These are phyloP conservation scores for Beauveria rudraprayagi DNA, from an alignment of 2,329 filamentous ascomycete genomes.

Conservation along the genomic window DNA sequence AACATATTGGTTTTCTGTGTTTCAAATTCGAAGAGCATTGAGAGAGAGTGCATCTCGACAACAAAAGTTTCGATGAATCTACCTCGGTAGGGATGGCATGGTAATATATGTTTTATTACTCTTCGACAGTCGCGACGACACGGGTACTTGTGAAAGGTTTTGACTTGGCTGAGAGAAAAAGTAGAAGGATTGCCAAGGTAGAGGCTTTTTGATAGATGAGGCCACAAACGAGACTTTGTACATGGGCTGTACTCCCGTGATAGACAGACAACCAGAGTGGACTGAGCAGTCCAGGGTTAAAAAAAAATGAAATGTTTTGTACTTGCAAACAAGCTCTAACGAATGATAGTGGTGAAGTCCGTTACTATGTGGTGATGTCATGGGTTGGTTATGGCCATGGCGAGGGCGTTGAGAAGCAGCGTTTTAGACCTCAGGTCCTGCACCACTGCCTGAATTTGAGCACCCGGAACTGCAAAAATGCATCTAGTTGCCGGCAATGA, in stretches of 20 bases:
- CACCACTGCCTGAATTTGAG: background rate
- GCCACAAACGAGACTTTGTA: slow-evolving; percentile 18
- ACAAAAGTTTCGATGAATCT: slow-evolving; percentile 28
- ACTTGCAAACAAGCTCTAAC: background rate
- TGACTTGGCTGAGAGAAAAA: slow-evolving; percentile 25
- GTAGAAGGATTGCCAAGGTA: slow-evolving; percentile 16
- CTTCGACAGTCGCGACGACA: slow-evolving; percentile 20
- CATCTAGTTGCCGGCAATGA: background rate
- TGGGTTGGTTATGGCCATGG: background rate
- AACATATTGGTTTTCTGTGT: slow-evolving; percentile 28
- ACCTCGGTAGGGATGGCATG: slow-evolving; percentile 24
- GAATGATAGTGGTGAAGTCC: background rate
- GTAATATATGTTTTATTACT: slow-evolving; percentile 20
- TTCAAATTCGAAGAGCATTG: slow-evolving; percentile 26
- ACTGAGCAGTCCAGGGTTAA: slow-evolving; percentile 23
- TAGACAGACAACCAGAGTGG: slow-evolving; percentile 25
- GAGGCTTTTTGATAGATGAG: slow-evolving; percentile 20
- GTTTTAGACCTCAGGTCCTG: too few species aligned
- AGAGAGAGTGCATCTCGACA: slow-evolving; percentile 30
- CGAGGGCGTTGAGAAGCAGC: too few species aligned
- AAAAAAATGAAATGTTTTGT: slow-evolving; percentile 24
- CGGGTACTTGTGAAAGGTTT: slow-evolving; percentile 16
- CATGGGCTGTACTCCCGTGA: slow-evolving; percentile 22
- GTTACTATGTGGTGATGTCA: background rate
- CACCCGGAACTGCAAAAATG: background rate